A percentile compares a stretch with the other conserved stretches of the same genome.
phyloP scores from a whole-genome alignment of 2,329 filamentous ascomycete genomes.

The Mycosphaerelloides madeirae region DNA sequence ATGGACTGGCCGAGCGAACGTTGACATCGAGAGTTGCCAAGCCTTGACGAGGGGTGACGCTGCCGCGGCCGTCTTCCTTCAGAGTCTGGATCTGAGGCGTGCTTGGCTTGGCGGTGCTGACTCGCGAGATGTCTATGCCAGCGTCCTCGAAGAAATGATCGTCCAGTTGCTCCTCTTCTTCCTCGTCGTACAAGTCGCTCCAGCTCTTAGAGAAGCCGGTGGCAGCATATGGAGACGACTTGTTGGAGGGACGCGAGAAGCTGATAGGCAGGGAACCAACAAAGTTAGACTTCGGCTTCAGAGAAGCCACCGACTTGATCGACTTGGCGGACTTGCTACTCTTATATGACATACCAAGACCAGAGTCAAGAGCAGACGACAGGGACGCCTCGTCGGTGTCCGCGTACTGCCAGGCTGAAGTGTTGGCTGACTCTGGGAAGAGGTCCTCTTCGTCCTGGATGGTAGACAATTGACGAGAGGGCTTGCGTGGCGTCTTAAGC shows the following conservation, averaged over 20 bases:
- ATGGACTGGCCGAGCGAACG: conserved; percentile 35
- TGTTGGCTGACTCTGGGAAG: conserved; percentile 71
- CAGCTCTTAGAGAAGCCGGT: conserved; percentile 87
- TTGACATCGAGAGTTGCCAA: conserved; percentile 53
- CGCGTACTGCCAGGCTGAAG: conserved; percentile 64
- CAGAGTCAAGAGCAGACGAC: conserved; percentile 79
- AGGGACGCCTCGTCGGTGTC: conserved; percentile 74
- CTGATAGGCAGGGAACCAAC: conserved; percentile 65
- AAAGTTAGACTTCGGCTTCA: conserved; percentile 68
- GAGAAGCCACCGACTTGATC: conserved; percentile 37
- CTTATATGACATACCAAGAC: conserved; percentile 74
- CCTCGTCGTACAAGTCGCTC: conserved; percentile 97
- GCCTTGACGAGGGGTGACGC: conserved; percentile 47
- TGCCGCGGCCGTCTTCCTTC: conserved; percentile 47
- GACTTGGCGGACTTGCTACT: conserved; percentile 51
- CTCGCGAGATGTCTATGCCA: conserved; percentile 34
- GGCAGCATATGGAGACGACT: conserved; percentile 50
- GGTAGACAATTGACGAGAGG: conserved; percentile 76
- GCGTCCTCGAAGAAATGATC: conserved; percentile 52
- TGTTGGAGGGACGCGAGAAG: conserved; percentile 53
- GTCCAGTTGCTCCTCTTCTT: conserved; percentile 68
- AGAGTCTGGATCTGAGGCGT: conserved; percentile 41
- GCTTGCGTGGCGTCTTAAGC: conserved; percentile 66
- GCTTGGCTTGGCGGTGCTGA: conserved; percentile 51
- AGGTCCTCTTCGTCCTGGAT: conserved; percentile 79